Percentiles rank a stretch among this genome's conserved stretches.
These are phyloP conservation scores for Tilletia setariae DNA, from an alignment of 1,284 basidiomycete species.

Conservation along the genomic window DNA sequence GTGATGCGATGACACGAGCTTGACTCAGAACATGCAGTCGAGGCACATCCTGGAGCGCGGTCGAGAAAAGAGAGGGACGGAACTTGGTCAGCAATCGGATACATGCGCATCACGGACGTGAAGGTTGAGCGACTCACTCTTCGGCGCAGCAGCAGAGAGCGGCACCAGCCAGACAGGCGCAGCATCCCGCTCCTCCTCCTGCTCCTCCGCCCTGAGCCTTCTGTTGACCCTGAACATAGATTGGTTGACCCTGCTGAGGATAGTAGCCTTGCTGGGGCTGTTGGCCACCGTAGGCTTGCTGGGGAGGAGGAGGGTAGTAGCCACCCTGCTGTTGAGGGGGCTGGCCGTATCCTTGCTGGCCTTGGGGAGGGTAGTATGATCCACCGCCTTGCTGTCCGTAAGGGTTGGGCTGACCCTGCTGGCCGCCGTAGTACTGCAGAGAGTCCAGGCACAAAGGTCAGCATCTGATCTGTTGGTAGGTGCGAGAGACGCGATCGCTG, in stretches of 20 bases:
- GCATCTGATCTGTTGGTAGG: too few relatives aligned
- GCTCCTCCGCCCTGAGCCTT: conserved; percentile 22
- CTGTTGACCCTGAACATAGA: conserved; percentile 36
- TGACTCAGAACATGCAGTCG: conserved; percentile 15
- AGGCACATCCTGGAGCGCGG: conserved; percentile 6
- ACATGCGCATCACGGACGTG: background rate
- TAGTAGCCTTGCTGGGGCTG: conserved; percentile 24
- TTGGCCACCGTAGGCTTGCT: conserved; percentile 13
- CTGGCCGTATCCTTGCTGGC: conserved; percentile 1
- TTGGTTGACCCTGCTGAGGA: conserved; percentile 31
- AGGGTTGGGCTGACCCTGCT: conserved; percentile 13
- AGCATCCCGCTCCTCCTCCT: conserved; percentile 28
- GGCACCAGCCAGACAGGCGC: conserved; percentile 31
- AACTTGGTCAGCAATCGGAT: background rate
- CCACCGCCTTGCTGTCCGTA: conserved; percentile 14
- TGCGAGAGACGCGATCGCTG: too few relatives aligned
- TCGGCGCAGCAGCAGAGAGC: conserved; percentile 34
- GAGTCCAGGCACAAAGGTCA: background rate
- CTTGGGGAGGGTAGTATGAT: conserved; percentile 13
- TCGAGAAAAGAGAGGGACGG: background rate
- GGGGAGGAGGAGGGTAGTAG: conserved; percentile 14
- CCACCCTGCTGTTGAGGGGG: conserved; percentile 1
- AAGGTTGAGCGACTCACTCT: conserved; percentile 20
- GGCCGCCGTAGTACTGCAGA: conserved; percentile 10
- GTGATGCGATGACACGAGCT: too few relatives aligned